Conservation (phyloP, 2,329 filamentous ascomycete genomes). For the Penicillium sp. region DNA sequence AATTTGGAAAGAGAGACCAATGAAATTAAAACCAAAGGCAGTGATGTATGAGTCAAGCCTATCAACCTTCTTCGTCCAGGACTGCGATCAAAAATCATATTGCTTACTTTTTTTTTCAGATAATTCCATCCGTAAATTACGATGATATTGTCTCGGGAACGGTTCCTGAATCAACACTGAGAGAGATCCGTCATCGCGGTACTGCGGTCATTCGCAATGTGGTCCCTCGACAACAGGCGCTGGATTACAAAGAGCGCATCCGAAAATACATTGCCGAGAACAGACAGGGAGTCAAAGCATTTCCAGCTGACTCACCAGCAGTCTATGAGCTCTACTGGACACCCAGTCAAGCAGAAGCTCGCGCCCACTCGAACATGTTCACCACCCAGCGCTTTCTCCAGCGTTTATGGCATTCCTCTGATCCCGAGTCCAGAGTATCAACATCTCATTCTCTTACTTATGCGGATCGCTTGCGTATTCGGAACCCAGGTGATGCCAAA, state of each 20-base stretch:
- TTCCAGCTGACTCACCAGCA: constrained; percentile 60
- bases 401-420: constrained; percentile 56
- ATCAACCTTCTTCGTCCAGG: not conserved
- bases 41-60: constrained; percentile 28
- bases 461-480: constrained; percentile 65
- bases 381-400: constrained; percentile 58
- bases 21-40: constrained; percentile 37
- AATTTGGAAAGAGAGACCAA: constrained; percentile 37
- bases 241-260: constrained; percentile 59
- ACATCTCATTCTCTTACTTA: constrained; percentile 60
- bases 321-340: constrained; percentile 76
- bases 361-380: constrained; percentile 61
- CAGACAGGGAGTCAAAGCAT: constrained; percentile 49
- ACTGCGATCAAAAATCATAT: not conserved
- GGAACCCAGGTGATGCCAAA: constrained; percentile 62
- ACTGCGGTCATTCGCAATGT: constrained; percentile 61
- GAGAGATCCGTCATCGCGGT: constrained; percentile 55
- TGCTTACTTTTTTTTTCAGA: constrained; percentile 18
- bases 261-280: constrained; percentile 62
- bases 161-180: constrained; percentile 30
- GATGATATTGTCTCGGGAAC: constrained; percentile 35
- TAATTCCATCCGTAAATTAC: constrained; percentile 41
- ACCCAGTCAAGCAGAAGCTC: constrained; percentile 59
- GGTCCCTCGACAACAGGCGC: constrained; percentile 56
- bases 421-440: constrained; percentile 41